Conservation (phyloP, 495 filamentous ascomycete genomes). For the Xylaria scruposa region DNA sequence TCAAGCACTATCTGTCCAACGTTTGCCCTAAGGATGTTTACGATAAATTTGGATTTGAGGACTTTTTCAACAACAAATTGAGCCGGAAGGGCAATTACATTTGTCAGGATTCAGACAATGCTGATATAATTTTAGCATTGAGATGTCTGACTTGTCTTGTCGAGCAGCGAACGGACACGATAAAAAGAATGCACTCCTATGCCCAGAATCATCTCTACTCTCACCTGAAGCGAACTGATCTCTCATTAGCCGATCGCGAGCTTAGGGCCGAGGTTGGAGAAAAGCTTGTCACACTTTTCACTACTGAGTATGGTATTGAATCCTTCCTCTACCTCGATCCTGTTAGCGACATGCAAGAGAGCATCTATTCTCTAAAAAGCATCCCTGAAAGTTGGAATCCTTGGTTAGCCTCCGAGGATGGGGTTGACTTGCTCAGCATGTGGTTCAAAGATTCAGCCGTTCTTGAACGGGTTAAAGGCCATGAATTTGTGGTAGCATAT, state of each 20-base stretch:
- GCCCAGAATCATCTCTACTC: neutral
- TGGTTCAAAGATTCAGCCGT: neutral
- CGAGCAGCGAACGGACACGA: neutral
- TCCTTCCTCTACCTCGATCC: neutral
- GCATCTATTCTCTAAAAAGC: neutral
- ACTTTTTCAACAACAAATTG: neutral
- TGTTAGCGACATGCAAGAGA: neutral
- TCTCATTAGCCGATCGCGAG: neutral
- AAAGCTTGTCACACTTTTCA: neutral
- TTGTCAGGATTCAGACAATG: neutral
- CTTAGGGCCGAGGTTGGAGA: neutral
- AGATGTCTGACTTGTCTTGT: neutral
- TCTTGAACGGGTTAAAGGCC: neutral
- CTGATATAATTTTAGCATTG: neutral
- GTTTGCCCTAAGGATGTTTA: neutral
- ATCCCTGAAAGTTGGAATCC: neutral
- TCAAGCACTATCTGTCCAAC: neutral
- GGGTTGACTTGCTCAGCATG: neutral
- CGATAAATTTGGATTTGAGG: neutral
- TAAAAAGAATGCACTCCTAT: neutral
- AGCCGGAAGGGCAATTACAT: neutral
- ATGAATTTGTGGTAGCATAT: neutral
- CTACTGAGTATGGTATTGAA: neutral
- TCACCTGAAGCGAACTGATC: neutral
- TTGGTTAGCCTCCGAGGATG: neutral